phyloP scores from a whole-genome alignment of 2,329 filamentous ascomycete genomes.

The Aspergillus tamarii region DNA sequence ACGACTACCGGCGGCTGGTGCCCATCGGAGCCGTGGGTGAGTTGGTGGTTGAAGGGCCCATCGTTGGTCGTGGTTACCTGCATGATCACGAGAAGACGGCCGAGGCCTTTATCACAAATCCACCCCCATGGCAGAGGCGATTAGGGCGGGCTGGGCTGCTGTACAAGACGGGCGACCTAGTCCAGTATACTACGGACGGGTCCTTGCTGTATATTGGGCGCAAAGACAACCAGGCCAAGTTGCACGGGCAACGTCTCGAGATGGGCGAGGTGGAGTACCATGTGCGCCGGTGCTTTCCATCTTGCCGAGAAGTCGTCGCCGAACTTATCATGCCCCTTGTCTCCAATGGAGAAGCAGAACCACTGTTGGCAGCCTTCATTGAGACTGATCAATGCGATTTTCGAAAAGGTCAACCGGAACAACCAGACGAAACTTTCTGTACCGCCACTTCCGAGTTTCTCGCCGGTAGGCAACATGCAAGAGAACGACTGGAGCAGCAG shows the following conservation, averaged over 20 bases:
- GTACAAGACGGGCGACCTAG: slow-evolving; percentile 9
- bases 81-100: neutral
- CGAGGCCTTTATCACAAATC: neutral
- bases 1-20: slow-evolving; percentile 9
- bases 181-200: neutral
- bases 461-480: too few relatives aligned
- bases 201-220: neutral
- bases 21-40: slow-evolving; percentile 28
- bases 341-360: too few relatives aligned
- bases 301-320: too few relatives aligned
- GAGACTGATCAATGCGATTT: neutral
- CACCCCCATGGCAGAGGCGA: neutral
- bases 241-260: slow-evolving; percentile 7
- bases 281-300: too few relatives aligned
- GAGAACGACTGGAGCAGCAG: neutral
- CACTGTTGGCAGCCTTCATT: neutral
- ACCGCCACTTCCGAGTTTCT: neutral
- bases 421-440: neutral
- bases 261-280: slow-evolving; percentile 5
- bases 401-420: too few relatives aligned
- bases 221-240: neutral
- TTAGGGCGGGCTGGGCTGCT: neutral
- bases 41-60: slow-evolving; percentile 38
- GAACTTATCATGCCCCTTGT: too few relatives aligned
- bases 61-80: slow-evolving; percentile 28